These are phyloP conservation scores for Escovopsis sp. DNA, from an alignment of 2,329 filamentous ascomycete species.

Conservation along the genomic window DNA sequence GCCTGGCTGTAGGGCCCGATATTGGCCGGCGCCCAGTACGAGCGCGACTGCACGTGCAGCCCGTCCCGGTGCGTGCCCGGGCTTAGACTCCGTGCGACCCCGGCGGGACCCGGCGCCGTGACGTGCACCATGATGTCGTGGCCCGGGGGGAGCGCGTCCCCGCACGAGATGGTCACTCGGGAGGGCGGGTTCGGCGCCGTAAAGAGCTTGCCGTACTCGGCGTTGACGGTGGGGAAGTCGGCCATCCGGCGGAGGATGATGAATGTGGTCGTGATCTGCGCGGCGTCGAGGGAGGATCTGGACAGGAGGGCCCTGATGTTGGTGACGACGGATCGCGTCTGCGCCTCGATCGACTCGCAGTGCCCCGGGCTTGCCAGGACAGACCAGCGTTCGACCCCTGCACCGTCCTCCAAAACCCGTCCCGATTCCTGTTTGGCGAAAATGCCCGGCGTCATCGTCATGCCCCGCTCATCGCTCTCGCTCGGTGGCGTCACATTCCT, in stretches of 20 bases:
- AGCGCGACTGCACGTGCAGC: constrained; percentile 81
- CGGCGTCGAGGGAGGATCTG: constrained; percentile 13
- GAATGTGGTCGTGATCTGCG: constrained; percentile 36
- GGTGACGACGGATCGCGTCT: constrained; percentile 32
- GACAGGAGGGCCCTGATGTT: constrained; percentile 27
- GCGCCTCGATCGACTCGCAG: constrained; percentile 24
- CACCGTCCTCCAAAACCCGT: constrained; percentile 4
- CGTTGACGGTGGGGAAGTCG: constrained; percentile 63
- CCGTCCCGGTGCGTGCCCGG: constrained; percentile 33
- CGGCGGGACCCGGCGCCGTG: constrained; percentile 14
- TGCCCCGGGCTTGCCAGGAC: constrained; percentile 16
- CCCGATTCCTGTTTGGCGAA: not conserved
- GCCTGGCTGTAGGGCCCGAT: constrained; percentile 96
- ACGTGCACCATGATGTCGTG: constrained; percentile 46
- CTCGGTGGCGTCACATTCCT: not conserved
- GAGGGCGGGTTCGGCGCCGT: constrained; percentile 66
- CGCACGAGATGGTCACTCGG: constrained; percentile 68
- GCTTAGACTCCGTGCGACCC: no score
- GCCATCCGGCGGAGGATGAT: constrained; percentile 67
- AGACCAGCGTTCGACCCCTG: constrained; percentile 21
- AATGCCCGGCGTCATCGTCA: not conserved
- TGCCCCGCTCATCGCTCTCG: not conserved
- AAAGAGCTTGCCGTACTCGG: constrained; percentile 62
- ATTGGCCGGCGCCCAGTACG: constrained; percentile 96
- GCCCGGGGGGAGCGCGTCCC: constrained; percentile 44